These are phyloP conservation scores for Dentipellis sp. DNA, from an alignment of 768 basidiomycete species.

Conservation along the genomic window DNA sequence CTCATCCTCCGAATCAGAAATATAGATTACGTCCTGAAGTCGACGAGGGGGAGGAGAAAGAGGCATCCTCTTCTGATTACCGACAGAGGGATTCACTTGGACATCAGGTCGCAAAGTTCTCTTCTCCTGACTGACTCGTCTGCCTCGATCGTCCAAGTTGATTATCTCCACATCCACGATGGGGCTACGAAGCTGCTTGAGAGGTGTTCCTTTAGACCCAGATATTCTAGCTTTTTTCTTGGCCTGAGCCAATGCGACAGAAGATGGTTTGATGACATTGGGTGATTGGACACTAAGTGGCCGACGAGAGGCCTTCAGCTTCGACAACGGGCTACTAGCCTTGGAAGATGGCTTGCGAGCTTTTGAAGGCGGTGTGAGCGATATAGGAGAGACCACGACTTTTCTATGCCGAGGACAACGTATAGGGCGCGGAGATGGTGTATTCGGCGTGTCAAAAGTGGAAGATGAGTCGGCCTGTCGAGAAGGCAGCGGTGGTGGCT, in stretches of 20 bases:
- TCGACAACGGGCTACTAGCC: not conserved
- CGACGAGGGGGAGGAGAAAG: conserved; percentile 1
- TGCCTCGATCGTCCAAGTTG: conserved; percentile 52
- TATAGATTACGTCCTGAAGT: not conserved
- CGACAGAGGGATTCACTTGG: conserved; percentile 23
- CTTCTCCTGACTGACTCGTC: conserved; percentile 48
- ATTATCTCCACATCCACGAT: conserved; percentile 60
- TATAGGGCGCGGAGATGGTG: not conserved
- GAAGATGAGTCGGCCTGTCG: not conserved
- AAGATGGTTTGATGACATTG: conserved; percentile 28
- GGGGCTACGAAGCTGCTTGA: conserved; percentile 31
- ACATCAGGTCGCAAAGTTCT: conserved; percentile 42
- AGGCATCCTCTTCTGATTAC: conserved; percentile 1
- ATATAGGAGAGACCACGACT: not conserved
- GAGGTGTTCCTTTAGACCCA: conserved; percentile 9
- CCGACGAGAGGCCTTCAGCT: conserved; percentile 15
- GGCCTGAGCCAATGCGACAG: conserved; percentile 21
- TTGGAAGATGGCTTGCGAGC: not conserved
- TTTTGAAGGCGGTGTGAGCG: not conserved
- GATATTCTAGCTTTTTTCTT: conserved; percentile 15
- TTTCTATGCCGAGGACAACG: not conserved
- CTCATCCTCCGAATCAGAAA: conserved; percentile 18
- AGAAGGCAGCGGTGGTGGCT: not conserved
- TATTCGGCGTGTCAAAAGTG: not conserved
- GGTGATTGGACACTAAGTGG: conserved; percentile 27